Evolutionary conservation across 2,329 filamentous ascomycete genomes (phyloP), one percentile per base, ranked within the genome.

Genomic region (Mycocentrospora acerina): DNA sequence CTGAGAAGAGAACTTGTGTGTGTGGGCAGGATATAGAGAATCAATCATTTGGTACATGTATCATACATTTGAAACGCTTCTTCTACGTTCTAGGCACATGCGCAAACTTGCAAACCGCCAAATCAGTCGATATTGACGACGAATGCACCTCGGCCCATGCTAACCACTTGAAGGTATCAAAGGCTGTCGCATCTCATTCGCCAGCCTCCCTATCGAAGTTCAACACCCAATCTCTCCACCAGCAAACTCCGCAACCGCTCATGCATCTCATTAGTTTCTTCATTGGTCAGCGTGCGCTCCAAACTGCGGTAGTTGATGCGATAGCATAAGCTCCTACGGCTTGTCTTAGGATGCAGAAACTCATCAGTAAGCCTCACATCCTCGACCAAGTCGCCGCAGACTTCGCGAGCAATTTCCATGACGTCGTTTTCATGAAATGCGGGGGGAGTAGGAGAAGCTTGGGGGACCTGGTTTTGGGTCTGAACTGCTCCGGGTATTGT

Each of bases 341-440:
- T 83, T 14, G 86, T 90, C 71, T 87, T 90, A 25, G 90, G 90
- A 68, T 97, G 90, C 32, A 80, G 82, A 67, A 97, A 98, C 63
- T 88, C 80, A 68, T 97, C 93, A 35, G 88, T 81, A 18, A 94
- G 75, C 45, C 74, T 76, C 34, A 97, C 91, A 65, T 95, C 89
- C 70, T 98, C 93, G 24, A 93, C 89, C 15, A 83, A 70, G 64
- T 95, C 87, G 34, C 90, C 90, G 8, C 82, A 88, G 31, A 91
- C 77, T 53, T 83, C 83, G 51, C 93, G 83, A 13, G 96, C 87
- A 40, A 96, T 79, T 70, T 97, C 93, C 91, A 97, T 97, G 35
- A 97, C 76, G 67, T 98, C 93, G 69, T 97, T 97, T 66, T 94
- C 90, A 66, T 97, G 91, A 62, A 95, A 89, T 0, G 69, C 59